phyloP scores from a whole-genome alignment of 2,329 filamentous ascomycete genomes.

The Cladophialophora exuberans region DNA sequence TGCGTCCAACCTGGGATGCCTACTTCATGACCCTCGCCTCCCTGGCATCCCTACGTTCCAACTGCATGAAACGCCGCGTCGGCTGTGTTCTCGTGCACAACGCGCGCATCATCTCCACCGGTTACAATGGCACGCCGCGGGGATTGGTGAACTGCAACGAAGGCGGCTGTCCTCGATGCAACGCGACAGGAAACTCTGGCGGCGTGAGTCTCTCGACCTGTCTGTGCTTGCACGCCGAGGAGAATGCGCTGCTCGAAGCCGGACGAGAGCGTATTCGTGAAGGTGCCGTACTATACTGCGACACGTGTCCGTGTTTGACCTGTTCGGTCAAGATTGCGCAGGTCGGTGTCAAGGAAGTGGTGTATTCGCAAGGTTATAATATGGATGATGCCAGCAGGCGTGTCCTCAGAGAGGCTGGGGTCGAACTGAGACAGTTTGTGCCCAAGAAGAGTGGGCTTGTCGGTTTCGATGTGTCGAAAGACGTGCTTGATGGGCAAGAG shows the following conservation, averaged over 20 bases:
- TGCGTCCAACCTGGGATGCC: constrained; percentile 90
- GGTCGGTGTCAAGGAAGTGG: constrained; percentile 92
- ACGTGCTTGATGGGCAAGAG: background rate
- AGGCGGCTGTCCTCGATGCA: constrained; percentile 87
- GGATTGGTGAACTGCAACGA: constrained; percentile 88
- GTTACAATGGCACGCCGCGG: constrained; percentile 96
- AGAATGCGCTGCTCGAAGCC: constrained; percentile 94
- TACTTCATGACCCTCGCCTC: constrained; percentile 99
- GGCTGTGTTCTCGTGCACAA: constrained; percentile 90
- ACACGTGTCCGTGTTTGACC: constrained; percentile 95
- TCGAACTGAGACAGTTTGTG: constrained; percentile 78
- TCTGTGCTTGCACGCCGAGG: constrained; percentile 95
- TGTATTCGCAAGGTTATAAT: constrained; percentile 91
- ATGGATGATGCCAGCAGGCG: constrained; percentile 86
- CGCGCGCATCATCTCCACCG: constrained; percentile 82
- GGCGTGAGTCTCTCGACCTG: constrained; percentile 83
- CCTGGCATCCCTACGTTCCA: constrained; percentile 84
- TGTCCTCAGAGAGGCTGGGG: constrained; percentile 81
- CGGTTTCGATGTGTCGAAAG: constrained; percentile 16
- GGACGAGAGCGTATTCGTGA: constrained; percentile 86
- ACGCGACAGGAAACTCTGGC: constrained; percentile 62
- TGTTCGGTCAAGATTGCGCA: constrained; percentile 99
- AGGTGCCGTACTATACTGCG: constrained; percentile 84
- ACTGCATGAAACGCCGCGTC: constrained; percentile 98
- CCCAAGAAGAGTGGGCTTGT: constrained; percentile 28